A percentile compares a stretch with the other conserved stretches of the same genome.
These are phyloP conservation scores for Straminergon stramineum DNA, from an alignment of 225 moss, liverwort and hornwort genomes.

Conservation along the genomic window DNA sequence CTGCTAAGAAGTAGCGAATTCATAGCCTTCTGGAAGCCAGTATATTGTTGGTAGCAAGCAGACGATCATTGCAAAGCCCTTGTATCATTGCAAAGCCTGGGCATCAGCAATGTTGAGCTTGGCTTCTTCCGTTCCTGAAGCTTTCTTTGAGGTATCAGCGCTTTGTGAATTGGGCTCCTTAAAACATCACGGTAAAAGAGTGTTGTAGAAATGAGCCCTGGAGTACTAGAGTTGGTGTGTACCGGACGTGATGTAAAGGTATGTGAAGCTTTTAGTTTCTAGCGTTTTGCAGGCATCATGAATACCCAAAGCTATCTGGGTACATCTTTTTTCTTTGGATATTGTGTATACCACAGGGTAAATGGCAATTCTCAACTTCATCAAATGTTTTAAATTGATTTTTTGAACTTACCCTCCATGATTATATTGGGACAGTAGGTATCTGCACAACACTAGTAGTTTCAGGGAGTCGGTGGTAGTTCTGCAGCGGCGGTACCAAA, in stretches of 20 bases:
- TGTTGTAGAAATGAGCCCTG: neutral
- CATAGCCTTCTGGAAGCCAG: neutral
- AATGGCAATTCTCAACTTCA: neutral
- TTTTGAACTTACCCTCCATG: neutral
- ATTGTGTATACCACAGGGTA: neutral
- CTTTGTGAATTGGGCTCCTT: neutral
- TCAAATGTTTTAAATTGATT: neutral
- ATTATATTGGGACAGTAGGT: neutral
- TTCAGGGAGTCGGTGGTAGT: neutral
- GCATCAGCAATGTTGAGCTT: neutral
- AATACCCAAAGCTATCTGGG: neutral
- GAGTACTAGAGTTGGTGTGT: conserved; percentile 2
- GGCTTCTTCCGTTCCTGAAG: neutral
- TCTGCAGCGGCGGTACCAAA: neutral
- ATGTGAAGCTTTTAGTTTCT: neutral
- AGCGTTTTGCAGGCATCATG: neutral
- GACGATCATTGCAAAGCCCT: neutral
- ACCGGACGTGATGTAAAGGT: neutral
- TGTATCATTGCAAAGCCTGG: neutral
- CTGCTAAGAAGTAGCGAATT: neutral
- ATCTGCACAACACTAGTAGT: neutral
- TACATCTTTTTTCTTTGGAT: neutral
- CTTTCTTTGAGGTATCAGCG: neutral
- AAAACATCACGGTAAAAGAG: neutral
- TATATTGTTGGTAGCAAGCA: neutral